Percentiles rank a stretch among this genome's conserved stretches.
These are phyloP conservation scores for Meira miltonrushii DNA, from an alignment of 1,284 basidiomycete genomes.

Conservation along the genomic window DNA sequence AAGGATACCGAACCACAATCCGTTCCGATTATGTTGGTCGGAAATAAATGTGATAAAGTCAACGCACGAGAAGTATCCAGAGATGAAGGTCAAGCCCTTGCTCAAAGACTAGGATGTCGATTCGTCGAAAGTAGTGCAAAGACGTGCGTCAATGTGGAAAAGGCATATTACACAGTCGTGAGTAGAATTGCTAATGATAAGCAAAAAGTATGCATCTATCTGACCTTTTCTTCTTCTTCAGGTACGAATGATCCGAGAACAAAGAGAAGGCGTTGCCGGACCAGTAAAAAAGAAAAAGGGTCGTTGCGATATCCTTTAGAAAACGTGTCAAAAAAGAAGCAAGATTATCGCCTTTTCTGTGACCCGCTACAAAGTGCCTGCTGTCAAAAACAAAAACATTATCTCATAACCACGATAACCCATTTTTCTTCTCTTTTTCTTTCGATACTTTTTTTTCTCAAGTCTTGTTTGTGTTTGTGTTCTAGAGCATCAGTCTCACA, in stretches of 20 bases:
- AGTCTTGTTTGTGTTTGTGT: no score
- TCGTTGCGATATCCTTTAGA: slow-evolving; percentile 49
- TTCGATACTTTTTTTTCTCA: no score
- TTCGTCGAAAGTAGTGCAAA: slow-evolving; percentile 54
- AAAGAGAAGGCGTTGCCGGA: slow-evolving; percentile 33
- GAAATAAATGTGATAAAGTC: slow-evolving; percentile 78
- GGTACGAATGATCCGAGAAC: slow-evolving; percentile 41
- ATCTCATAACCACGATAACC: no score
- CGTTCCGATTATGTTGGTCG: slow-evolving; percentile 74
- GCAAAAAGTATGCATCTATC: background rate
- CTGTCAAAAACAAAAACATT: no score
- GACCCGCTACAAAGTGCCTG: no score
- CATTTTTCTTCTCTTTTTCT: no score
- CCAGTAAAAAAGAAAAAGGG: slow-evolving; percentile 43
- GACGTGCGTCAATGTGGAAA: slow-evolving; percentile 53
- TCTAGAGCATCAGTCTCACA: no score
- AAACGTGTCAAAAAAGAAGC: background rate
- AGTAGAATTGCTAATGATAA: slow-evolving; percentile 13
- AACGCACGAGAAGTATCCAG: slow-evolving; percentile 69
- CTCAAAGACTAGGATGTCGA: slow-evolving; percentile 50
- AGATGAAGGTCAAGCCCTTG: slow-evolving; percentile 51
- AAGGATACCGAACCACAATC: slow-evolving; percentile 52
- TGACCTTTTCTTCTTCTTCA: background rate
- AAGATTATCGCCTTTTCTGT: no score
- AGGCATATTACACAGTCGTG: slow-evolving; percentile 52